Conservation (phyloP, 306 rosid genomes). For the Delonix regia region DNA sequence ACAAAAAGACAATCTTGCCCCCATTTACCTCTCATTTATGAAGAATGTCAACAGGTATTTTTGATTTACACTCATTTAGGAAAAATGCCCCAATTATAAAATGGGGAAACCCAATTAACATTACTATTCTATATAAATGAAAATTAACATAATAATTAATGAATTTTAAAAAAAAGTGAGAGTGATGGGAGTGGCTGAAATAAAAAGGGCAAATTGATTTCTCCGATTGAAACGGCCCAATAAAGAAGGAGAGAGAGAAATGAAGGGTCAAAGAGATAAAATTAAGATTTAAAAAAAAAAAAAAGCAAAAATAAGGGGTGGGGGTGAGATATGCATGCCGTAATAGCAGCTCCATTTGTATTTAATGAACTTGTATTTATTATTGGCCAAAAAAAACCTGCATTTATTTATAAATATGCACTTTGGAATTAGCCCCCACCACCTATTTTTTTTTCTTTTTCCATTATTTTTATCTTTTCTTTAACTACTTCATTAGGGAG, state of each 20-base stretch:
- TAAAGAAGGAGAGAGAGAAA: no score
- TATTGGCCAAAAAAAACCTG: no score
- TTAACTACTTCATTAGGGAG: neutral
- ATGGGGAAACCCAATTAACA: neutral
- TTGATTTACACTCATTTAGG: no score
- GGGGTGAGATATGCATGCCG: conserved; percentile 35
- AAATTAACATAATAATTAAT: neutral
- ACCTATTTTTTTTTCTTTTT: neutral
- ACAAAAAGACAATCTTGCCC: conserved; percentile 30
- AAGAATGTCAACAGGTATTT: neutral
- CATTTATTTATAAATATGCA: neutral
- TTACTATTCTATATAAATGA: neutral
- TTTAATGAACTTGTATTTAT: conserved; percentile 7
- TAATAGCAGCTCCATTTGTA: conserved; percentile 32
- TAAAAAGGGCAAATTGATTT: neutral
- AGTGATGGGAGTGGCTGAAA: neutral
- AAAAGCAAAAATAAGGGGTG: neutral
- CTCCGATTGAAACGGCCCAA: conserved; percentile 32
- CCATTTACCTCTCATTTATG: neutral
- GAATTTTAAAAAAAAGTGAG: neutral
- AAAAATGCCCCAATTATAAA: neutral
- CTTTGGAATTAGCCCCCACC: conserved; percentile 1
- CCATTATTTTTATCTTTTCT: neutral
- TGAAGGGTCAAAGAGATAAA: conserved; percentile 10
- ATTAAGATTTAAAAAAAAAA: neutral